Conservation (phyloP, 345 rosid species). For the Brassica incana region DNA sequence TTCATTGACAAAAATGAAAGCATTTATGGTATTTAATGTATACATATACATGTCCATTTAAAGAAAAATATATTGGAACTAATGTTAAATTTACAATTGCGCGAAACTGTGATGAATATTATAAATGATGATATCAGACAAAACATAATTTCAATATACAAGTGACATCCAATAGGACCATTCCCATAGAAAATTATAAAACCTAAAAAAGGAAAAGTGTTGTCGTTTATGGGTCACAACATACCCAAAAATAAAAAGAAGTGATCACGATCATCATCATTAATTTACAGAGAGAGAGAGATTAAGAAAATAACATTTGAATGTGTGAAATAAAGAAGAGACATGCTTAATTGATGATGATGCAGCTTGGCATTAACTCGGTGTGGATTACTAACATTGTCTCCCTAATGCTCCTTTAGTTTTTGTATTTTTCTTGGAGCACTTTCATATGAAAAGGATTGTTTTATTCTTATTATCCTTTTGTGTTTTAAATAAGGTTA, state of each 20-base stretch:
- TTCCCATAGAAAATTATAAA: not conserved
- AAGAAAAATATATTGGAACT: too few relatives aligned
- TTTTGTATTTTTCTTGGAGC: conserved; percentile 29
- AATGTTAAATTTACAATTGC: not conserved
- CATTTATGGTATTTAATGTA: not conserved
- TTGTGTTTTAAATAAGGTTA: not conserved
- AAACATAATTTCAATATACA: not conserved
- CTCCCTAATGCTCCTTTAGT: conserved; percentile 40
- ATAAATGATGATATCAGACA: not conserved
- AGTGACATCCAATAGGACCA: conserved; percentile 1
- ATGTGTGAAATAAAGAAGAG: conserved; percentile 30
- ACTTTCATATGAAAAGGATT: conserved; percentile 27
- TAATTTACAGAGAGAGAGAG: conserved; percentile 1
- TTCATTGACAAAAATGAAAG: not conserved
- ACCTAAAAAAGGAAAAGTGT: not conserved
- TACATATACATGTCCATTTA: too few relatives aligned
- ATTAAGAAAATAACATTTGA: not conserved
- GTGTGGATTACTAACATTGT: conserved; percentile 35
- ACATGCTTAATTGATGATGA: conserved; percentile 44
- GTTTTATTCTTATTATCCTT: conserved; percentile 1
- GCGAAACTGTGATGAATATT: not conserved
- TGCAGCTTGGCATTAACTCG: conserved; percentile 43
- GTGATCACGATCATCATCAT: conserved; percentile 34
- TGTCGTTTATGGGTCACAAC: conserved; percentile 25
- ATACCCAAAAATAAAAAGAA: conserved; percentile 6